Base-by-base conservation (phyloP, 2,329 filamentous ascomycete species). In the Aspergillus sp. region DNA sequence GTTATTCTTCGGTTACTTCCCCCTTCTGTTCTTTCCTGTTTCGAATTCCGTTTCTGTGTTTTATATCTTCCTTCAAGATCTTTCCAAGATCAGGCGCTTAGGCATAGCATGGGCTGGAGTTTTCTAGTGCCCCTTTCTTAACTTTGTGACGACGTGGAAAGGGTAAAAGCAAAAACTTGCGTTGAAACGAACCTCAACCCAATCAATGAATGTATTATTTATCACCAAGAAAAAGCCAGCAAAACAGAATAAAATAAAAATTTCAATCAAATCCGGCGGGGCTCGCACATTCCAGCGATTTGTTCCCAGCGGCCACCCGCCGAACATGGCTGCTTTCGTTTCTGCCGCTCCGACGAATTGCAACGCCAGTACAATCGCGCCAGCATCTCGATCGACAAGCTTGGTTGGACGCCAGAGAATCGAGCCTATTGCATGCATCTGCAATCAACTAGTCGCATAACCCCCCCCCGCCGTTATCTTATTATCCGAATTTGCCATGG, bases 81-180 rank as follows among this genome's bases (percentile, higher is more conserved):
- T 57, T 60, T 52, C 45, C 58, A 52, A 63, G 57, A 64, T 57
- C 59, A 55, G 71, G 73, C 72, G 72, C 73, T 69, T 72, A 67
- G 71, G 72, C 66, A 71, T 72, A 71, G 73, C 73, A 74, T 74
- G 70, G 73, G 67, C 65, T 71, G 72, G 73, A 70, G 73, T 74
- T 75, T 63, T 67, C 53, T 58, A 65, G 59, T 60, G 61, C 46
- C 12, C 55, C 49, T 49, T 56, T 52, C 52, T n/a, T 18, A 29
- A 4, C n/a, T 26, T 47, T 29, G 22, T 49, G 24, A 56, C 31
- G 45, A 18, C n/a, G 46, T 32, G 16, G 47, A 36, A 50, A 20
- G 26, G 22, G 36, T 39, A 49, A 49, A 49, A 49, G 20, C 42
- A 20, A 42, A 42, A 42, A 42, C 6, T 42, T 42, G 36, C 16